These are phyloP conservation scores for Dactylonectria macrodidyma DNA, from an alignment of 2,329 filamentous ascomycete species.

Conservation along the genomic window DNA sequence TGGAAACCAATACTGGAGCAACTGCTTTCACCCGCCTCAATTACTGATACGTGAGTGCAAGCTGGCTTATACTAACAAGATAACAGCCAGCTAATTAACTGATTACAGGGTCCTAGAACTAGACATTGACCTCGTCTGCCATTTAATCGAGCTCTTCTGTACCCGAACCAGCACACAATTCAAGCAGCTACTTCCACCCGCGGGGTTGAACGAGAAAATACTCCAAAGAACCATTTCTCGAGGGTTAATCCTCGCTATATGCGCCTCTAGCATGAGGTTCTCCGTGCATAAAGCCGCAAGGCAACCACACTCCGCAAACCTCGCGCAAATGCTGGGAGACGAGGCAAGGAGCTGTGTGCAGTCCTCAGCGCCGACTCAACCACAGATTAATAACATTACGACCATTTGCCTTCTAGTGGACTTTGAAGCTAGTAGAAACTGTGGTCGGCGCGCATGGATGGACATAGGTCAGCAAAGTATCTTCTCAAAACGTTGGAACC, in stretches of 20 bases:
- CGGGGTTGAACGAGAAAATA: slow-evolving; percentile 1
- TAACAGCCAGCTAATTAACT: not conserved
- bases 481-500: not conserved
- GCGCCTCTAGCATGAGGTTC: slow-evolving; percentile 25
- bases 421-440: slow-evolving; percentile 10
- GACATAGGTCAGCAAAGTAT: slow-evolving; percentile 19
- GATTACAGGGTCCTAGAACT: not conserved
- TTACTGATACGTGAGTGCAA: not conserved
- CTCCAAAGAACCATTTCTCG: not conserved
- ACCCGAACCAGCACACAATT: slow-evolving; percentile 10
- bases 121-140: not conserved
- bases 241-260: slow-evolving; percentile 20
- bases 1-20: slow-evolving; percentile 11
- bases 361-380: not conserved
- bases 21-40: not conserved
- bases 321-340: slow-evolving; percentile 1
- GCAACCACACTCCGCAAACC: not conserved
- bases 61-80: not conserved
- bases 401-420: slow-evolving; percentile 20
- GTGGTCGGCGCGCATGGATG: slow-evolving; percentile 21
- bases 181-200: not conserved
- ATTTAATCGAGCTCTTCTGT: slow-evolving; percentile 20
- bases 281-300: slow-evolving; percentile 19
- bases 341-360: slow-evolving; percentile 4
- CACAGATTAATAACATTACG: slow-evolving; percentile 5